These are phyloP conservation scores for Cutaneotrichosporon daszewskae DNA, from an alignment of 1,284 basidiomycete species.

Conservation along the genomic window DNA sequence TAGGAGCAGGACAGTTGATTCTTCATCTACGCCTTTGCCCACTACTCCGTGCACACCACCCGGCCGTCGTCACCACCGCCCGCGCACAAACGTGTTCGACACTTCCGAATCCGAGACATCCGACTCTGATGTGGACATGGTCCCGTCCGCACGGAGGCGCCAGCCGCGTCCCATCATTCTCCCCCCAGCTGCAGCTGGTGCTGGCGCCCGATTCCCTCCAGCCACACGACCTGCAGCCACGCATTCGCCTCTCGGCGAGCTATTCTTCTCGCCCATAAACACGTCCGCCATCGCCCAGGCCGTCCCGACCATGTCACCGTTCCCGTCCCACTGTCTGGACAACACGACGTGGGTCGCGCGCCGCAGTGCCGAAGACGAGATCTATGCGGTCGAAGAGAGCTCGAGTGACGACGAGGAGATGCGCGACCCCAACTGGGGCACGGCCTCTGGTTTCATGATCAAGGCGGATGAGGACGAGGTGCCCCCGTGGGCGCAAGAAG, in stretches of 20 bases:
- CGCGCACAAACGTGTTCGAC: conserved; percentile 20
- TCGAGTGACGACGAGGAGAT: conserved; percentile 42
- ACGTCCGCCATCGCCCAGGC: conserved; percentile 11
- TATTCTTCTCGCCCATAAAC: conserved; percentile 27
- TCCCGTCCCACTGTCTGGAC: conserved; percentile 44
- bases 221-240: conserved; percentile 4
- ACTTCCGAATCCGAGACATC: conserved; percentile 37
- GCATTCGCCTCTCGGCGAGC: conserved; percentile 28
- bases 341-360: conserved; percentile 42
- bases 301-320: conserved; percentile 30
- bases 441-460: conserved; percentile 28
- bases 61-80: neutral
- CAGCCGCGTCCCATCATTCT: conserved; percentile 16
- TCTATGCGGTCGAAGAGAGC: conserved; percentile 28
- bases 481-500: conserved; percentile 22
- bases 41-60: conserved; percentile 4
- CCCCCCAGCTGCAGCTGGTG: conserved; percentile 7
- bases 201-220: conserved; percentile 6
- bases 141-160: conserved; percentile 5
- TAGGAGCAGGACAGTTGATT: conserved; percentile 10
- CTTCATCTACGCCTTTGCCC: conserved; percentile 1
- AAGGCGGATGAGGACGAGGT: conserved; percentile 22
- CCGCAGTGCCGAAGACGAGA: conserved; percentile 16
- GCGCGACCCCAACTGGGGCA: conserved; percentile 36
- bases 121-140: conserved; percentile 34